phyloP scores from a whole-genome alignment of 2,329 filamentous ascomycete genomes.

The Cercospora sp. region DNA sequence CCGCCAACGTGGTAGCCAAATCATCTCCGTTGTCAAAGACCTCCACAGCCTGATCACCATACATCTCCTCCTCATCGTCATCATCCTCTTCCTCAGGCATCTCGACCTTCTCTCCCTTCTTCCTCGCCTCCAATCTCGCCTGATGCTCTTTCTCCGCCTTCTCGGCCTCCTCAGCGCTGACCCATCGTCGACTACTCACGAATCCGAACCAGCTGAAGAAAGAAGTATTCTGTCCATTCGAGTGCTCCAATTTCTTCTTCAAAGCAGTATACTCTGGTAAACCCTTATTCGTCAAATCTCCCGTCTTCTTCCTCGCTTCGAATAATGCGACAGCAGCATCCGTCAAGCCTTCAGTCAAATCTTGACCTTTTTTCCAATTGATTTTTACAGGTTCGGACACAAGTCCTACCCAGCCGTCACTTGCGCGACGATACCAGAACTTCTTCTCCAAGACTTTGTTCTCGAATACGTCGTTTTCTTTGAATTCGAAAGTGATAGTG shows the following conservation, averaged over 20 bases:
- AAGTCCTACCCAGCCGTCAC: constrained; percentile 69
- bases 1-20: constrained; percentile 74
- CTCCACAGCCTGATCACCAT: constrained; percentile 70
- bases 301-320: constrained; percentile 59
- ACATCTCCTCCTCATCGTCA: constrained; percentile 61
- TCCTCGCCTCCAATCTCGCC: constrained; percentile 55
- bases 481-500: constrained; percentile 74
- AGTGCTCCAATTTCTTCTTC: constrained; percentile 52
- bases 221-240: constrained; percentile 54
- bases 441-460: constrained; percentile 81
- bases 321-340: constrained; percentile 70
- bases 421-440: constrained; percentile 77
- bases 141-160: constrained; percentile 61
- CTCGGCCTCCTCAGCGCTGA: constrained; percentile 71
- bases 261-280: constrained; percentile 58
- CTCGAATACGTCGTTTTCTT: constrained; percentile 78
- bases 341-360: constrained; percentile 78
- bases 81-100: constrained; percentile 51
- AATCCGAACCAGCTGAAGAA: constrained; percentile 93
- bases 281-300: constrained; percentile 46
- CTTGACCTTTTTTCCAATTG: constrained; percentile 74
- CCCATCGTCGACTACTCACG: constrained; percentile 60
- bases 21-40: constrained; percentile 87
- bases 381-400: constrained; percentile 89
- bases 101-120: constrained; percentile 40